Evolutionary conservation across 2,329 filamentous ascomycete species (phyloP).

Genomic region (Colletotrichum chrysophilum): DNA sequence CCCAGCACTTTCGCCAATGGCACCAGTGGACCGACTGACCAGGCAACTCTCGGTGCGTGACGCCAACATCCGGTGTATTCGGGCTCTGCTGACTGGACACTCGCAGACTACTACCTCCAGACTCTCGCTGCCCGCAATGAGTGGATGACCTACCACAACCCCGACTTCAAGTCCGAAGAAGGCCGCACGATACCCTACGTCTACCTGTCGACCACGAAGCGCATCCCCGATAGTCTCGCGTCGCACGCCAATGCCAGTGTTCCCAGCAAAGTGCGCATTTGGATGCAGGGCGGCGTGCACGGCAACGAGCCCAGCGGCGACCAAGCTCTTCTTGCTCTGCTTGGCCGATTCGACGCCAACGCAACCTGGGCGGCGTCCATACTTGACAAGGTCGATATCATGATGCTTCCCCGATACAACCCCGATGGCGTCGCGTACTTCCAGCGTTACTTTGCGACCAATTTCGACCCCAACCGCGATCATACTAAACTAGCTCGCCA

Average conservation of each 20-base stretch:
- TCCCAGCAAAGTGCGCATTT: slow-evolving; percentile 31
- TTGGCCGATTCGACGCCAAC: slow-evolving; percentile 33
- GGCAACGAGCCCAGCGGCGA: slow-evolving; percentile 38
- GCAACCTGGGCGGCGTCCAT: slow-evolving; percentile 31
- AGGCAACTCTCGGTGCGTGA: slow-evolving; percentile 11
- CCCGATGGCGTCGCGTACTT: slow-evolving; percentile 39
- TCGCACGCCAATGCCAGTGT: slow-evolving; percentile 15
- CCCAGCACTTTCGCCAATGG: slow-evolving; percentile 30
- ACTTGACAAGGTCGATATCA: slow-evolving; percentile 31
- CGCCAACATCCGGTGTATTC: rapidly evolving
- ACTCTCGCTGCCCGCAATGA: slow-evolving; percentile 26
- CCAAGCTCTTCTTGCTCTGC: slow-evolving; percentile 31
- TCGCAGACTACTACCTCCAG: slow-evolving; percentile 25
- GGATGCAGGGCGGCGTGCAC: slow-evolving; percentile 35
- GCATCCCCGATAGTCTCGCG: neutral
- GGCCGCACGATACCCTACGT: slow-evolving; percentile 27
- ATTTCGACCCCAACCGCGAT: slow-evolving; percentile 37
- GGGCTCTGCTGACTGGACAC: neutral
- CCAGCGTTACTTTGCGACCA: slow-evolving; percentile 32
- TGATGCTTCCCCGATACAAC: slow-evolving; percentile 36
- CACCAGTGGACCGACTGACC: slow-evolving; percentile 31
- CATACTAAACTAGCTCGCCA: slow-evolving; percentile 35
- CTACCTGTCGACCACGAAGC: slow-evolving; percentile 15
- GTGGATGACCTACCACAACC: slow-evolving; percentile 27
- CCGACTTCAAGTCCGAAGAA: slow-evolving; percentile 26